Percentiles rank a stretch among this genome's conserved stretches.
Evolutionary conservation across 805 yeast genomes (phyloP).

Genomic region (Candida fluviatilis): DNA sequence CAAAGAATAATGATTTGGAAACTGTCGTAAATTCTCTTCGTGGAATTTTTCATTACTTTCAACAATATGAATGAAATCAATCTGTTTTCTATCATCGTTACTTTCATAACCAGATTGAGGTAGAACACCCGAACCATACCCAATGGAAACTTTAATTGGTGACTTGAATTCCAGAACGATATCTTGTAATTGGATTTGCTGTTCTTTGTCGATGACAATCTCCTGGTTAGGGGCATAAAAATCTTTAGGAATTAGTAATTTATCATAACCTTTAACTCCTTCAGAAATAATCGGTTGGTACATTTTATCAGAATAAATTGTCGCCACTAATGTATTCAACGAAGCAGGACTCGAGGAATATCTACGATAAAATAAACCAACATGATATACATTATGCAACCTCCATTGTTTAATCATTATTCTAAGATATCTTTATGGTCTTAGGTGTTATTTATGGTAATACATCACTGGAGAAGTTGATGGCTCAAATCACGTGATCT

Average conservation of each 20-base stretch:
- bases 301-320: slow-evolving; percentile 22
- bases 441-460: neutral
- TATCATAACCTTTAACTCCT: slow-evolving; percentile 20
- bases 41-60: slow-evolving; percentile 77
- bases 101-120: slow-evolving; percentile 48
- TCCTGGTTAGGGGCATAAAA: slow-evolving; percentile 56
- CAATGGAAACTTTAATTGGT: slow-evolving; percentile 77
- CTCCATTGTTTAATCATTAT: slow-evolving; percentile 3
- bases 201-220: slow-evolving; percentile 37
- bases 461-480: neutral
- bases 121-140: slow-evolving; percentile 94
- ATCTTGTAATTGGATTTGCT: slow-evolving; percentile 32
- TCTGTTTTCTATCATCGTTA: slow-evolving; percentile 39
- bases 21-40: slow-evolving; percentile 57
- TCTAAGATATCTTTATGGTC: neutral
- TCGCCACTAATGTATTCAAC: slow-evolving; percentile 6
- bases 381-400: neutral
- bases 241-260: slow-evolving; percentile 41
- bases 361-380: neutral
- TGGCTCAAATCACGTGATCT: neutral
- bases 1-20: slow-evolving; percentile 77
- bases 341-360: neutral
- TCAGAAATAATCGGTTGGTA: slow-evolving; percentile 23
- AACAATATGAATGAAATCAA: slow-evolving; percentile 83
- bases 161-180: slow-evolving; percentile 60